A percentile compares a stretch with the other conserved stretches of the same genome.
phyloP scores from a whole-genome alignment of 2,329 filamentous ascomycete species.

The Fusarium albidum region DNA sequence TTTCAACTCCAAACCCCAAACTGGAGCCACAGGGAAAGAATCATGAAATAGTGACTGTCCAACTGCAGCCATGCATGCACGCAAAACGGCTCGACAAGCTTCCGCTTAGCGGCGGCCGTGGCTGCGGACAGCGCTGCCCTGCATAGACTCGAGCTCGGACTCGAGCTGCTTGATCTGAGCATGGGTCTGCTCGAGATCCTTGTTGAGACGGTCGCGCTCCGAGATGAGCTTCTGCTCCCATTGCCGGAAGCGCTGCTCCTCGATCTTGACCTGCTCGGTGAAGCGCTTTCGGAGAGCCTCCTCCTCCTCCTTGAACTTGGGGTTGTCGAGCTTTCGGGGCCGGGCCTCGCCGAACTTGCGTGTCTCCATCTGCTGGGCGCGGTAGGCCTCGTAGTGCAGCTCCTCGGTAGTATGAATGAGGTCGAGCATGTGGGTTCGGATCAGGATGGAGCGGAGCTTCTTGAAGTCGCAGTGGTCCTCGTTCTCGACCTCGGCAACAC shows the following conservation, averaged over 20 bases:
- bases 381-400: conserved; percentile 99
- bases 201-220: conserved; percentile 98
- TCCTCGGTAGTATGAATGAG: conserved; percentile 99
- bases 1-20: conserved; percentile 48
- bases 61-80: conserved; percentile 39
- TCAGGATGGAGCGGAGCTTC: conserved; percentile 98
- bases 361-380: conserved; percentile 99
- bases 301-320: conserved; percentile 99
- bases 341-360: conserved; percentile 98
- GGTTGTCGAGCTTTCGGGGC: conserved; percentile 98
- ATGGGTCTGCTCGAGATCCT: conserved; percentile 98
- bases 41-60: conserved; percentile 40
- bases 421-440: conserved; percentile 99
- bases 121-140: conserved; percentile 88
- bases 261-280: conserved; percentile 99
- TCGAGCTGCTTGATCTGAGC: conserved; percentile 93
- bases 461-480: conserved; percentile 99
- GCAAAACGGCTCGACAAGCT: conserved; percentile 16
- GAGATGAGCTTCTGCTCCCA: conserved; percentile 99
- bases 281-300: conserved; percentile 98
- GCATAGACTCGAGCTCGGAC: conserved; percentile 90
- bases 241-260: conserved; percentile 98
- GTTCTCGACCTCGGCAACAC: conserved; percentile 99
- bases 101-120: conserved; percentile 84
- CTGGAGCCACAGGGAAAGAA: conserved; percentile 41